phyloP scores from a whole-genome alignment of 1,284 basidiomycete genomes.

The Schizopora paradoxa region DNA sequence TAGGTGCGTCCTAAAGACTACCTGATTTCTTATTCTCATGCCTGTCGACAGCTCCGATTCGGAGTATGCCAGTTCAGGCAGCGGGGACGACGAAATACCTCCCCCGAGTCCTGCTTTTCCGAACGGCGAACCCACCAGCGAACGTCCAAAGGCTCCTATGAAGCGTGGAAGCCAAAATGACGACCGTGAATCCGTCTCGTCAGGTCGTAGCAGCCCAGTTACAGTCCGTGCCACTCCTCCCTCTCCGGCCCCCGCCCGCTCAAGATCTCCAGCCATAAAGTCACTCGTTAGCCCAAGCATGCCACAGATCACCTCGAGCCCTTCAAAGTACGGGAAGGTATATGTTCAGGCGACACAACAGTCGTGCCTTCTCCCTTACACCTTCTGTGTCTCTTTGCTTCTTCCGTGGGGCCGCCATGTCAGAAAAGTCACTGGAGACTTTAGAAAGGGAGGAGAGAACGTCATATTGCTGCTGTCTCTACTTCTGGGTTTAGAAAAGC shows the following conservation, averaged over 20 bases:
- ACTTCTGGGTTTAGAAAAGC: constrained; percentile 34
- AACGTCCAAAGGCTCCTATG: too few species aligned
- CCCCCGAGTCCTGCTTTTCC: constrained; percentile 11
- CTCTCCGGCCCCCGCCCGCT: constrained; percentile 5
- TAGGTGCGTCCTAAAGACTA: constrained; percentile 38
- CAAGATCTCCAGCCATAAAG: constrained; percentile 13
- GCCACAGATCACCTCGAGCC: constrained; percentile 26
- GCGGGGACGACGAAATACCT: constrained; percentile 7
- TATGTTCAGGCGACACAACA: constrained; percentile 19
- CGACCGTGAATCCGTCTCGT: constrained; percentile 5
- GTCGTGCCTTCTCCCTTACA: constrained; percentile 38
- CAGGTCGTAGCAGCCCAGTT: constrained; percentile 15
- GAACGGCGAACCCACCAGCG: constrained; percentile 9
- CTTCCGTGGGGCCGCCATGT: constrained; percentile 35
- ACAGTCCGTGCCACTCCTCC: constrained; percentile 8
- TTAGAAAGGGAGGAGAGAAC: constrained; percentile 52
- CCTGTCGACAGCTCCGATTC: constrained; percentile 15
- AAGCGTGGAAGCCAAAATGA: background rate
- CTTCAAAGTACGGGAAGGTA: constrained; percentile 25
- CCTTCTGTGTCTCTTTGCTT: constrained; percentile 36
- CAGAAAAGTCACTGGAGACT: constrained; percentile 47
- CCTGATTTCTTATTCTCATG: constrained; percentile 13
- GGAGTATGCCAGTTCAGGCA: constrained; percentile 13
- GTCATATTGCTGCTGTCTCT: constrained; percentile 50
- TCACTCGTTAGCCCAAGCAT: constrained; percentile 13